Evolutionary conservation across 2,329 filamentous ascomycete species (phyloP), one percentile per base, ranked within the genome.

Genomic region (Aquanectria penicillioides): DNA sequence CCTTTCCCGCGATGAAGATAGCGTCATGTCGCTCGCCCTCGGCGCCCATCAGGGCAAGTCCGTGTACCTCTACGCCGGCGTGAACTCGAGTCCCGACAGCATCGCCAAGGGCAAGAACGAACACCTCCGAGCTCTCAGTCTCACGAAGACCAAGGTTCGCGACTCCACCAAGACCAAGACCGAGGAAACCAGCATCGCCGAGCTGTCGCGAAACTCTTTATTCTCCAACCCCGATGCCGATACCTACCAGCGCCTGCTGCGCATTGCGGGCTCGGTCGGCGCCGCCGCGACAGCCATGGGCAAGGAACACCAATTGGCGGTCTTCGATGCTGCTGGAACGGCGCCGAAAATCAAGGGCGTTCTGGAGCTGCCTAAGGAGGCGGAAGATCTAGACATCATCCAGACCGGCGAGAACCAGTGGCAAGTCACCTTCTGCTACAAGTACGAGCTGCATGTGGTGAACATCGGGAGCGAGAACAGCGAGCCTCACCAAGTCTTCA

Each of bases 1-100:
- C 58, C 86, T 97, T 44, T 91, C 91, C 61, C 85, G 87, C 67
- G 87, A 94, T 71, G 94, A 97, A 78, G 94, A 98, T 77, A 96
- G 91, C 55, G 92, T 97, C 57, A 93, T 90, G 64, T 94, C 91
- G 52, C 82, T 97, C 46, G 92, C 88, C 36, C 86, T 90, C 49
- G 88, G 92, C 64, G 84, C 78, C 71, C 83, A 70, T 75, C 85
- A 80, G 76, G 80, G 79, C 47, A 88, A 83, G 68, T 81, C 71
- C 43, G 86, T 84, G 20, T 74, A 81, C 37, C 40, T 79, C 50
- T 88, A 91, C 65, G 92, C 93, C 22, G 93, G 93, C 51, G 89
- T 97, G 78, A 97, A 97, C 75, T 93, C 92, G 58, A 90, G 89
- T 57, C 83, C 87, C 41, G 84, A 83, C 6, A 89, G 93, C 57